Base-by-base conservation (phyloP, 2,329 filamentous ascomycete genomes). In the Calonectria fujianensis region DNA sequence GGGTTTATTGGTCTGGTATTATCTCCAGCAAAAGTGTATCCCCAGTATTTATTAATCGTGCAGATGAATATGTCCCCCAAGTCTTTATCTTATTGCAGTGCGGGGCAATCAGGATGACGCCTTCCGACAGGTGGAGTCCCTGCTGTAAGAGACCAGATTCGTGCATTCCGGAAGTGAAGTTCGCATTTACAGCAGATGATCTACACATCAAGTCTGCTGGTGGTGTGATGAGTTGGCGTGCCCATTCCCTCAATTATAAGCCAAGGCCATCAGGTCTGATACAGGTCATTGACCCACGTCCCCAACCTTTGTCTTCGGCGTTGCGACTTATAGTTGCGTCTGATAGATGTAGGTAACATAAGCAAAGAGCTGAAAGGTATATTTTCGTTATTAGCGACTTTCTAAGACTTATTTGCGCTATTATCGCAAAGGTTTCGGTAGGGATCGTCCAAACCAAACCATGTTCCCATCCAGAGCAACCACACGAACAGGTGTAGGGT, bases 71-170 rank as follows among this genome's bases (percentile, higher is more conserved):
- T 41, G 24, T 54, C 27, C 29, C 29, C 39, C 61, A 50, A 50
- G 16, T 31, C 24, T 37, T 52, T 66, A 54, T 54, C 32, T 41
- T n/a, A 24, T 29, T 52, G 32, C 32, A 29, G 48, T 68, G 65
- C 65, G 65, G 65, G 65, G 65, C 61, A 54, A 41, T 39, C 27
- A 18, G 45, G 32, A 68, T 68, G 65, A 68, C 65, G 65, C 65
- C 65, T 68, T 68, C 16, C 37, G 31, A 52, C 48, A 39, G 61
- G 65, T 68, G 65, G 65, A 68, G 65, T 63, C 57, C 37, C 57
- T 27, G 16, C 57, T 63, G 57, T 63, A 41, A 41, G 57, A 39
- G 57, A 41, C n/a, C 57, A 10, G 31, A 63, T 63, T 31, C 6
- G 57, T 31, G 14, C 57, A 41, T 63, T 52, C 27, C 20, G 51